Evolutionary conservation across 192 early-diverging fungal genomes (phyloP).

Genomic region (Glomus cerebriforme): DNA sequence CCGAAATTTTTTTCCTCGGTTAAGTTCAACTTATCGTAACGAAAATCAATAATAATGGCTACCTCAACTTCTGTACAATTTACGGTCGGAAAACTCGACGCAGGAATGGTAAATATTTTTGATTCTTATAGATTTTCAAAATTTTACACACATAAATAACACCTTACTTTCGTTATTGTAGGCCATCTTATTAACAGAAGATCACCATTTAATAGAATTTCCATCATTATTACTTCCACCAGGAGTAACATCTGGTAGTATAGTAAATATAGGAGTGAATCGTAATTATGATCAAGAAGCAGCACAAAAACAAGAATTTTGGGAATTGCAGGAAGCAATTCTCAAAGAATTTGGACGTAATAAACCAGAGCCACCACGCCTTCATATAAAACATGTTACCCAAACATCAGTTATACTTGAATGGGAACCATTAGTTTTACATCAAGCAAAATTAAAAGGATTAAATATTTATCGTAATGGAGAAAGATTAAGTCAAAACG

Average conservation of each 20-base stretch:
- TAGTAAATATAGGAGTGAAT: conserved; percentile 94
- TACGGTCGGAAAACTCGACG: conserved; percentile 93
- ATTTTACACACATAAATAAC: not conserved
- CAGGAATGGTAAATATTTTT: conserved; percentile 69
- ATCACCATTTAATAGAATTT: conserved; percentile 99
- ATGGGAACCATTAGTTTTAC: conserved; percentile 89
- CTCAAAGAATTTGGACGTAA: conserved; percentile 74
- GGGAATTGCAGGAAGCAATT: conserved; percentile 85
- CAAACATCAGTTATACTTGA: conserved; percentile 87
- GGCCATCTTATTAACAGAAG: conserved; percentile 92
- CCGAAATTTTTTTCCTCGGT: not conserved
- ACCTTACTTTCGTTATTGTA: not conserved
- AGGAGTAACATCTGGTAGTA: conserved; percentile 89
- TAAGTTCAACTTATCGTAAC: not conserved
- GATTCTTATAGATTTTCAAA: not conserved
- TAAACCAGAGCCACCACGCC: conserved; percentile 75
- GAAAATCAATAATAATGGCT: not conserved
- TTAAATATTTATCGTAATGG: conserved; percentile 93
- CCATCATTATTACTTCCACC: conserved; percentile 94
- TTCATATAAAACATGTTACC: conserved; percentile 76
- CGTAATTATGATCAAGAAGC: conserved; percentile 88
- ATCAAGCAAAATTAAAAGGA: conserved; percentile 78
- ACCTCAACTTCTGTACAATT: conserved; percentile 63
- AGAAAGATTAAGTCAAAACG: conserved; percentile 70
- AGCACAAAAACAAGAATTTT: conserved; percentile 76